Conservation (phyloP, 495 filamentous ascomycete genomes). For the Rostrohypoxylon terebratum region DNA sequence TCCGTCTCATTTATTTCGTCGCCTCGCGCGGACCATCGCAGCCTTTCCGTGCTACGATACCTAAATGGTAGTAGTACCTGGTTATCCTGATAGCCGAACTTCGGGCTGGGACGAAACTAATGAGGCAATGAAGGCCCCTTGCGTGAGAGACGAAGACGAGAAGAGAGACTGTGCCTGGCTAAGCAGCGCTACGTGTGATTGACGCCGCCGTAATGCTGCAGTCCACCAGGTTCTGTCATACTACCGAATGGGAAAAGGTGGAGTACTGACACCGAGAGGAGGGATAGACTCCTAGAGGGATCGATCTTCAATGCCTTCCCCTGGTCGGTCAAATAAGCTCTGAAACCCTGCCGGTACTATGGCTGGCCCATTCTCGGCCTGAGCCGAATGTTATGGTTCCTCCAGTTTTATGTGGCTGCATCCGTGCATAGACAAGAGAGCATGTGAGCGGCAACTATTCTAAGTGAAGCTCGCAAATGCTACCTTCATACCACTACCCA, state of each 20-base stretch:
- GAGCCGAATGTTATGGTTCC: constrained; percentile 49
- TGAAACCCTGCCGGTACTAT: constrained; percentile 51
- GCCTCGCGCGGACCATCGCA: constrained; percentile 29
- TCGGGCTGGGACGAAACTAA: constrained; percentile 5
- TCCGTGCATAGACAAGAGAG: constrained; percentile 39
- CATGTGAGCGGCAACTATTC: constrained; percentile 41
- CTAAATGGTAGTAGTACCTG: background rate
- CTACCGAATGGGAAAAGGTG: constrained; percentile 12
- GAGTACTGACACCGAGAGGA: constrained; percentile 3
- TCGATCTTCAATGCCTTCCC: constrained; percentile 38
- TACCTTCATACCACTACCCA: background rate
- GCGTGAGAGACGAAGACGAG: background rate
- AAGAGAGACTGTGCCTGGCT: constrained; percentile 9
- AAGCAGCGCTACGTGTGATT: constrained; percentile 26
- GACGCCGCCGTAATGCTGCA: constrained; percentile 27
- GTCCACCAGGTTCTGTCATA: constrained; percentile 25
- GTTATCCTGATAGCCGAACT: constrained; percentile 12
- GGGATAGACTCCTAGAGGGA: constrained; percentile 22
- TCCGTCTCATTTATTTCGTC: background rate
- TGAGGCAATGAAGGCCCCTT: background rate
- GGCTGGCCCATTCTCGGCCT: constrained; percentile 49
- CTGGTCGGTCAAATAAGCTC: constrained; percentile 49
- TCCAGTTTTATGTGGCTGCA: constrained; percentile 42
- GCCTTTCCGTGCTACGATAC: constrained; percentile 24
- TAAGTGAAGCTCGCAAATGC: constrained; percentile 16